phyloP scores from a whole-genome alignment of 148 eudicot species.

The Euryodendron excelsum region DNA sequence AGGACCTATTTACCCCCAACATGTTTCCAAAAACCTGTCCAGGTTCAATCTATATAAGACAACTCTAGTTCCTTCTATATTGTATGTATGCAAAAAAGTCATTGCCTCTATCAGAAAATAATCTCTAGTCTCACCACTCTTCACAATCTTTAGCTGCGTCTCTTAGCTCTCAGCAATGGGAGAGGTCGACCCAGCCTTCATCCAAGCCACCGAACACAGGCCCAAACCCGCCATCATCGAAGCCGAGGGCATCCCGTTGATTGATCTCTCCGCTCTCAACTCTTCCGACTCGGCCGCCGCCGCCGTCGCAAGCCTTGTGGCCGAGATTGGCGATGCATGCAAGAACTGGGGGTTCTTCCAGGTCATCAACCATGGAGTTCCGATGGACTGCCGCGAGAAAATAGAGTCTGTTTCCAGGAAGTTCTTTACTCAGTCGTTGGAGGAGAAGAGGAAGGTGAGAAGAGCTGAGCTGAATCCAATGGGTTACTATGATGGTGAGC shows the following conservation, averaged over 20 bases:
- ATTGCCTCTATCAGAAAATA: no score
- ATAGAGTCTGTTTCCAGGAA: slow-evolving; percentile 6
- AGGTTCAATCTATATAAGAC: no score
- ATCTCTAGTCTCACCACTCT: no score
- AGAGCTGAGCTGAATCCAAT: slow-evolving; percentile 12
- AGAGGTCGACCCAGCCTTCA: slow-evolving; percentile 13
- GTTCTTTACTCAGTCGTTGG: slow-evolving; percentile 12
- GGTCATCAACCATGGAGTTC: slow-evolving; percentile 19
- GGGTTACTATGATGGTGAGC: slow-evolving; percentile 20
- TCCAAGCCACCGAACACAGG: slow-evolving; percentile 22
- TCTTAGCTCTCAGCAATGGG: neutral
- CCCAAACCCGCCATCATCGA: slow-evolving; percentile 5
- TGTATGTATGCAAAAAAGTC: no score
- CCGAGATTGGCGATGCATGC: slow-evolving; percentile 12
- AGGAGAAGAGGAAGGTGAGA: slow-evolving; percentile 20
- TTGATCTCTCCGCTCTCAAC: slow-evolving; percentile 14
- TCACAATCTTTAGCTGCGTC: no score
- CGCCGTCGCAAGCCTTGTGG: neutral
- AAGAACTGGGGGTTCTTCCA: slow-evolving; percentile 20
- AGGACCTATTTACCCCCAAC: no score
- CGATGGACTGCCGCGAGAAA: neutral
- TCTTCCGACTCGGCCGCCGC: no score
- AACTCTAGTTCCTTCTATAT: no score
- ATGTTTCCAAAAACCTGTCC: no score
- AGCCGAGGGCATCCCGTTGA: slow-evolving; percentile 12